Evolutionary conservation across 1,284 basidiomycete genomes (phyloP).

Genomic region (Heliocybe sulcata): DNA sequence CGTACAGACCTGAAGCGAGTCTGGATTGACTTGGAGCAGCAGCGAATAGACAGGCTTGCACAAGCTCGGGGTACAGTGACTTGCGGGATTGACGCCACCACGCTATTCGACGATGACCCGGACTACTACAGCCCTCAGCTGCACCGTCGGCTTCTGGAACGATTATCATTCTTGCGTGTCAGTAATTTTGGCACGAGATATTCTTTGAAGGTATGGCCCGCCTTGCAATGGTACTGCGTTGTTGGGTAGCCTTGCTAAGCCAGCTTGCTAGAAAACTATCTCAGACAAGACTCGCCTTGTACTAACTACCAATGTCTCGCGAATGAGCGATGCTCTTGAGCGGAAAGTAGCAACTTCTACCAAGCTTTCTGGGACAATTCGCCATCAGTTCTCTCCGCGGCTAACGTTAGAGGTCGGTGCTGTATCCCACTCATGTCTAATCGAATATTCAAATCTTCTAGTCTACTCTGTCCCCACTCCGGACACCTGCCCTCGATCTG

Average conservation of each 20-base stretch:
- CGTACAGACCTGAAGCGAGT: conserved; percentile 36
- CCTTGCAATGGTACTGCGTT: neutral
- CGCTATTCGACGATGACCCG: conserved; percentile 30
- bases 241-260: neutral
- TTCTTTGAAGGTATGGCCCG: conserved; percentile 11
- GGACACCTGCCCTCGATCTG: neutral
- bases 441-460: neutral
- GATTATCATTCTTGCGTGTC: conserved; percentile 16
- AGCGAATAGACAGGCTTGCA: conserved; percentile 37
- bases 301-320: conserved; percentile 9
- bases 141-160: conserved; percentile 21
- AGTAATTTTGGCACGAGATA: conserved; percentile 13
- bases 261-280: conserved; percentile 15
- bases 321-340: conserved; percentile 10
- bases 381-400: conserved; percentile 41
- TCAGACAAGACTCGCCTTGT: conserved; percentile 18
- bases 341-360: conserved; percentile 21
- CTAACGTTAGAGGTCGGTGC: conserved; percentile 29
- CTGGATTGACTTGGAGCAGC: conserved; percentile 32
- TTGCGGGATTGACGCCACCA: conserved; percentile 39
- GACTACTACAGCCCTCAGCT: conserved; percentile 18
- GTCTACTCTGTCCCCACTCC: neutral
- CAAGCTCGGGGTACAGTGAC: conserved; percentile 38
- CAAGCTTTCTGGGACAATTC: conserved; percentile 39
- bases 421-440: neutral